A percentile compares a stretch with the other conserved stretches of the same genome.
These are phyloP conservation scores for Boechera divaricarpa DNA, from an alignment of 345 rosid genomes.

Conservation along the genomic window DNA sequence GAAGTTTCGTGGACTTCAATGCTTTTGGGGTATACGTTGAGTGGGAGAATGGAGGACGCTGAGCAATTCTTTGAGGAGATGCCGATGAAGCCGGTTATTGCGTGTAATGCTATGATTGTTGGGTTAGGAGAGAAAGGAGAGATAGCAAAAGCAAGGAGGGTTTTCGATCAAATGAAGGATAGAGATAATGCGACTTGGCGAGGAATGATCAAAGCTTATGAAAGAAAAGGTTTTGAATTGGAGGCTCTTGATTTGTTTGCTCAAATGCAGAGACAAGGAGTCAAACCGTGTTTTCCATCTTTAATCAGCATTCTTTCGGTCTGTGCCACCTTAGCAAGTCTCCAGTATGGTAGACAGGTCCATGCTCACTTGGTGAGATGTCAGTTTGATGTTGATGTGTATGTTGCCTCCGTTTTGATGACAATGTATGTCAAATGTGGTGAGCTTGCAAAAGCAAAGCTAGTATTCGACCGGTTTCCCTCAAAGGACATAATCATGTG, in stretches of 20 bases:
- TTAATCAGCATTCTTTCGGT: conserved; percentile 72
- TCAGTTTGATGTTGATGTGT: conserved; percentile 68
- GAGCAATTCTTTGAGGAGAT: conserved; percentile 62
- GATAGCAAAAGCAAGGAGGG: conserved; percentile 55
- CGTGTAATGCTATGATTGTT: conserved; percentile 75
- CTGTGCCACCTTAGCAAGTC: conserved; percentile 72
- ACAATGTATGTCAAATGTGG: conserved; percentile 86
- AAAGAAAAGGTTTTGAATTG: conserved; percentile 69
- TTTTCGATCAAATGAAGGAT: conserved; percentile 64
- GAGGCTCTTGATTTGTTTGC: conserved; percentile 67
- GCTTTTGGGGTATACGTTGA: conserved; percentile 73
- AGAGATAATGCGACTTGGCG: conserved; percentile 73
- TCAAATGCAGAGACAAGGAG: conserved; percentile 65
- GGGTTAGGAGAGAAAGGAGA: conserved; percentile 68
- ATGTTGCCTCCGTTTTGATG: conserved; percentile 78
- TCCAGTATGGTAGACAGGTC: conserved; percentile 74
- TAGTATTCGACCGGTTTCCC: conserved; percentile 62
- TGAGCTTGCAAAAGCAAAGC: conserved; percentile 66
- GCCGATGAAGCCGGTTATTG: conserved; percentile 61
- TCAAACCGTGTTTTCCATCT: conserved; percentile 62
- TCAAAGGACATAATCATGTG: conserved; percentile 78
- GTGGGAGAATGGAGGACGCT: conserved; percentile 73
- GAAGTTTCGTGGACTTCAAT: conserved; percentile 86
- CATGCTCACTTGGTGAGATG: conserved; percentile 70
- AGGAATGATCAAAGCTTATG: conserved; percentile 75